Base-by-base conservation (phyloP, 768 basidiomycete species). In the Calocera cornea region DNA sequence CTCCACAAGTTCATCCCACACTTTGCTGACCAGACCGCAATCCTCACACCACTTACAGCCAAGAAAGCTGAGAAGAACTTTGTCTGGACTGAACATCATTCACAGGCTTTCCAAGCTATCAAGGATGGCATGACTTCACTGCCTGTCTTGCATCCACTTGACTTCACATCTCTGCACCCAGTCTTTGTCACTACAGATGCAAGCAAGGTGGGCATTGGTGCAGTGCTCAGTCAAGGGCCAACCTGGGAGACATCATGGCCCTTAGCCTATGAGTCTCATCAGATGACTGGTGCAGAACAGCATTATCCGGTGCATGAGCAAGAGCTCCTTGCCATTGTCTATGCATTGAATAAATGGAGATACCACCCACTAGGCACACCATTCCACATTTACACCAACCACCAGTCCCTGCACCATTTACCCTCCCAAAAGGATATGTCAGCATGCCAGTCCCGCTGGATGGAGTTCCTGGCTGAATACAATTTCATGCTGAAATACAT, bases 291-390 rank as follows among this genome's bases (percentile, higher is more conserved):
- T 12, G 77, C 79, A 0, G 74, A 75, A 38, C 36, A 38, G 12
- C 78, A 79, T 65, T 81, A 80, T 64, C 77, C 77, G 0, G 72
- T 75, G 0, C 79, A 80, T 65, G 74, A 81, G 65, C 76, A 78
- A 66, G 79, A 81, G 69, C 65, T 80, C 0, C 66, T 79, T 0
- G 77, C 78, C 0, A 78, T 82, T 17, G 72, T 81, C 0, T 64
- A 72, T 0, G 77, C 77, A 0, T 66, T 73, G 3, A 69, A 73
- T 67, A 73, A 74, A 27, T 79, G 71, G 68, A 68, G 71, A 1
- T 31, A 67, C 5, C 69, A 74, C 29, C 67, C 76, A 0, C 47
- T 74, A 7, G 74, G 76, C 0, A 65, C 67, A 2, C 69, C 31
- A 7, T 76, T 77, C 65, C 36, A 31, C 0, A 71, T 81, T 3